Conservation (phyloP, 768 basidiomycete genomes). For the Chalciporus pseudorubinellus region DNA sequence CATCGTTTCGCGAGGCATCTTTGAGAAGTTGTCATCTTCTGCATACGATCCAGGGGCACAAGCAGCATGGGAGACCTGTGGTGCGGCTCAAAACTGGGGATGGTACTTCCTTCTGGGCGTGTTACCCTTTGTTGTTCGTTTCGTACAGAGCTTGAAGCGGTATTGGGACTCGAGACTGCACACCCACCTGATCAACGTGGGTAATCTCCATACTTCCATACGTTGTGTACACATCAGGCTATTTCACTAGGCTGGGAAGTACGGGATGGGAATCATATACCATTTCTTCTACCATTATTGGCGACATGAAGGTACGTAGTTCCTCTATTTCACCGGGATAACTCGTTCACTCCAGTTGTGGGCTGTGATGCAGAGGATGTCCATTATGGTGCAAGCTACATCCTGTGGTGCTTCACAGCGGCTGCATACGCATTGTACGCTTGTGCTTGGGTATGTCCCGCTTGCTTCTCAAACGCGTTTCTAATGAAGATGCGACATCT, state of each 20-base stretch:
- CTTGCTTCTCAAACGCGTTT: neutral
- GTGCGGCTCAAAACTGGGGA: conserved; percentile 54
- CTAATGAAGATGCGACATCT: neutral
- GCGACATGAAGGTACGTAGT: conserved; percentile 58
- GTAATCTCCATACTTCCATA: conserved; percentile 18
- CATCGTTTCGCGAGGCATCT: neutral
- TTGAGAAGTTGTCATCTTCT: conserved; percentile 1
- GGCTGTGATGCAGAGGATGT: conserved; percentile 30
- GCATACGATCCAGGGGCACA: conserved; percentile 37
- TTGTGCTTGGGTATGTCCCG: conserved; percentile 69
- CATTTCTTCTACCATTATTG: conserved; percentile 75
- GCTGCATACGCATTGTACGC: conserved; percentile 68
- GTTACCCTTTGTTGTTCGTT: conserved; percentile 72
- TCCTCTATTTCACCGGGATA: neutral
- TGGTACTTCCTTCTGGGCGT: conserved; percentile 55
- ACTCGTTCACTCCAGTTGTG: neutral
- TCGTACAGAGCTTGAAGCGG: conserved; percentile 85
- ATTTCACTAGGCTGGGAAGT: conserved; percentile 75
- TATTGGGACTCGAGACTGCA: conserved; percentile 71
- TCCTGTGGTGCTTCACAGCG: conserved; percentile 65
- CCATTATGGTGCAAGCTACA: conserved; percentile 49
- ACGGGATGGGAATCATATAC: conserved; percentile 60
- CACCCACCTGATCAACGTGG: conserved; percentile 87
- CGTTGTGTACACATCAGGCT: conserved; percentile 1
- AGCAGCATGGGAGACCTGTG: conserved; percentile 42